Base-by-base conservation (phyloP, 192 early-diverging fungal species). In the Backusella psychrophila region DNA sequence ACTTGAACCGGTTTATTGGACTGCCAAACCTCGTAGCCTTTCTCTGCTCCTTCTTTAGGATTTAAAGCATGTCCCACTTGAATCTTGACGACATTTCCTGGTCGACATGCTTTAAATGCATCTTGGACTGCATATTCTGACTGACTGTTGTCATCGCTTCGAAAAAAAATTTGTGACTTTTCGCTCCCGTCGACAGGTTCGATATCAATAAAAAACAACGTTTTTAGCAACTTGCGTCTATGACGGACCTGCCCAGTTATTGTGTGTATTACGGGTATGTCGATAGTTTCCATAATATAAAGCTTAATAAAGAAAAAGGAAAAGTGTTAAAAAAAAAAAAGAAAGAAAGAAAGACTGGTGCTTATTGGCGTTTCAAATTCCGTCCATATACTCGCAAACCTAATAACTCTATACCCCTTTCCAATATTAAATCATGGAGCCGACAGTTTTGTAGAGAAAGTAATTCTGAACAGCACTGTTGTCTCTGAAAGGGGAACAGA, bases 151-250 rank as follows among this genome's bases (percentile, higher is more conserved):
- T 87, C 86, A 42, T 87, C 86, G 21, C 77, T 80, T 17, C 86
- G 82, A 73, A 87, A 81, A 17, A 85, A 74, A 19, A 87, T 66
- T 38, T 85, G 84, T 19, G 44, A 41, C 46, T 84, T 85, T 21
- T 26, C 23, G 7, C 68, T 21, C 21, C 53, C 53, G 9, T 78
- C 72, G 19, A 23, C 4, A 8, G 39, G 53, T 35, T 65, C 44
- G 29, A 79, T 41, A 35, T 79, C 78, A 17, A 79, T 70, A 69
- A 79, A 79, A 36, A 79, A 79, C 23, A 79, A 34, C 4, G 26
- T 19, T 34, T 69, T 74, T 33, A 15, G 44, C 6, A 79, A 42
- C 56, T 71, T 74, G 33, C 78, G 66, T n/a, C 49, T 31, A 46
- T 74, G 78, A 19, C 73, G 59, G 21, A 79, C 63, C 21, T 79